Conservation (phyloP, 2,329 filamentous ascomycete species). For the Lachnellula hyalina region DNA sequence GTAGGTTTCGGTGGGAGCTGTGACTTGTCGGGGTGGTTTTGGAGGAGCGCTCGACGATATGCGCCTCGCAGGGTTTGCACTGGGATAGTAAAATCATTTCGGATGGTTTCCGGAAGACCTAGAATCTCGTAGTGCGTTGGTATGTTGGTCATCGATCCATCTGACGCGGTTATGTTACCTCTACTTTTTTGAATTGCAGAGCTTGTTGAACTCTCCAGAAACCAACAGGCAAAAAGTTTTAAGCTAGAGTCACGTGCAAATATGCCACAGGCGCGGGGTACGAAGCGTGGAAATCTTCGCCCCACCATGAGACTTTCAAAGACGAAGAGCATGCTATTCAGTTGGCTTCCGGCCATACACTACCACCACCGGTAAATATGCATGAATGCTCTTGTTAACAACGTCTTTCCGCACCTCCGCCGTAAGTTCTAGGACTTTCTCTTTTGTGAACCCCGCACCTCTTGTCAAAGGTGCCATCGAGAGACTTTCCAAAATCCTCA, state of each 20-base stretch:
- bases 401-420: slow-evolving; percentile 31
- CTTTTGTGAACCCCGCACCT: slow-evolving; percentile 24
- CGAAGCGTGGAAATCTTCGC: too few species aligned
- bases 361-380: slow-evolving; percentile 18
- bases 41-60: slow-evolving; percentile 59
- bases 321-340: neutral
- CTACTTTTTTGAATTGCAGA: neutral
- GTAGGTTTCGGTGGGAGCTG: slow-evolving; percentile 7
- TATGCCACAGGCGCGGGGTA: too few species aligned
- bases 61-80: slow-evolving; percentile 52
- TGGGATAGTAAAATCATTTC: slow-evolving; percentile 40
- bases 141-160: slow-evolving; percentile 26
- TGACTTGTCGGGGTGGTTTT: slow-evolving; percentile 51
- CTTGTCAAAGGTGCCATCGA: slow-evolving; percentile 27
- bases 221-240: too few species aligned
- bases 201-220: neutral
- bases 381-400: slow-evolving; percentile 29
- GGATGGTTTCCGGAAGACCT: slow-evolving; percentile 45
- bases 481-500: slow-evolving; percentile 12
- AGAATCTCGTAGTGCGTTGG: slow-evolving; percentile 58
- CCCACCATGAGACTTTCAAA: neutral
- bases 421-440: slow-evolving; percentile 31
- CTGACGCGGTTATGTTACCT: neutral
- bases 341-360: slow-evolving; percentile 13
- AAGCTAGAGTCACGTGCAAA: neutral